Base-by-base conservation (phyloP, 805 yeast genomes). In the Kodamaea sagamina region DNA sequence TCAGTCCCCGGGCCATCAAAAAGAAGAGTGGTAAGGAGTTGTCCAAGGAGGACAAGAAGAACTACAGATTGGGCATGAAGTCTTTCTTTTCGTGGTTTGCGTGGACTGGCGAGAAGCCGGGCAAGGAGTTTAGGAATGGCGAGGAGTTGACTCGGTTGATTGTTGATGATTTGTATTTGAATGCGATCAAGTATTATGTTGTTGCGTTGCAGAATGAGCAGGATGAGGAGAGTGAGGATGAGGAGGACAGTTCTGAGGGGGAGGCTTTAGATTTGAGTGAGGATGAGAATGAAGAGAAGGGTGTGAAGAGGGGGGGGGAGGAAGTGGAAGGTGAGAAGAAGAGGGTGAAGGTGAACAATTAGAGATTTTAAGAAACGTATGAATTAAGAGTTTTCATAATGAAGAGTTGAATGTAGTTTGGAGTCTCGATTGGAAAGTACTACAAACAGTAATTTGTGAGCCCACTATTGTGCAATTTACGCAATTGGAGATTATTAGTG, bases 11-110 rank as follows among this genome's bases (percentile, higher is more conserved):
- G 2, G 52, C 62, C 36, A 74, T 84, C 34, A 70, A 72, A 39
- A 67, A 71, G 29, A 57, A 58, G 43, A 32, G 25, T 8, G 12
- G 9, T 6, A 59, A 57, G 15, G 69, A 72, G 22, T 65, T 79
- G 34, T 52, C 70, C n/a, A 49, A 61, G 15, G 78, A 74, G 15
- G 82, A 80, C 32, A 83, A 83, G 61, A 80, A 75, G 53, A 68
- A 70, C 43, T 84, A 84, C 56, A 66, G 90, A 45, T 57, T 71
- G 13, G 90, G 90, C 4, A 84, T 84, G 89, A 82, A 83, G 56
- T 81, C 92, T 10, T 84, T 92, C 55, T 90, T 92, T 62, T 84
- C 89, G 4, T 90, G 90, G 83, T 90, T 89, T 58, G 69, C 71
- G 37, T 89, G 95, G 90, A 84, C 93, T 0, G 96, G 95, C 0